Conservation (phyloP, 306 rosid genomes). For the Sphenostylis stenocarpa region DNA sequence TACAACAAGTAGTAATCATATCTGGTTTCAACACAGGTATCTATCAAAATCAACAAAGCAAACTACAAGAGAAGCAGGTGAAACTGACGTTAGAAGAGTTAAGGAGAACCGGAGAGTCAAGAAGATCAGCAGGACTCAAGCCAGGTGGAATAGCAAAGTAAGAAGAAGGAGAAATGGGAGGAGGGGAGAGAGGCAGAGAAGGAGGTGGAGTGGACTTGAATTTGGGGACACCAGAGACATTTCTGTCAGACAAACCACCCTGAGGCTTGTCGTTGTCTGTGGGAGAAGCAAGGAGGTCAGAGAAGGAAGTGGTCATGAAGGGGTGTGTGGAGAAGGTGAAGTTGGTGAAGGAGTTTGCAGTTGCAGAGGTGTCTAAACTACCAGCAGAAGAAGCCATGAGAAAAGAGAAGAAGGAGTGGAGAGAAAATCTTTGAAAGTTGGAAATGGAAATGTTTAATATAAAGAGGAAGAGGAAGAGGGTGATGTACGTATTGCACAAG, state of each 20-base stretch:
- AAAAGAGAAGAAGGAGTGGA: not conserved
- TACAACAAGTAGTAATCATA: not conserved
- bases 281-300: constrained; percentile 66
- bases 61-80: not conserved
- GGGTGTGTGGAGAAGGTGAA: constrained; percentile 76
- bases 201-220: constrained; percentile 92
- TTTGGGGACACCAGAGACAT: constrained; percentile 74
- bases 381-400: constrained; percentile 68
- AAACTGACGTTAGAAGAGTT: constrained; percentile 59
- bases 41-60: not conserved
- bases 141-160: constrained; percentile 83
- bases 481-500: constrained; percentile 51
- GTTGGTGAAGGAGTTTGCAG: constrained; percentile 53
- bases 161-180: constrained; percentile 72
- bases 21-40: not conserved
- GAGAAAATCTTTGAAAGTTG: constrained; percentile 13
- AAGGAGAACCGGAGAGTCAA: constrained; percentile 86
- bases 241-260: constrained; percentile 50
- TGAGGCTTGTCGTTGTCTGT: constrained; percentile 13
- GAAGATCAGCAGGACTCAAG: constrained; percentile 81
- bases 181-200: constrained; percentile 75
- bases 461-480: constrained; percentile 20
- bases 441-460: constrained; percentile 28
- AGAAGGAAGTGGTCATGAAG: constrained; percentile 66
- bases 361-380: constrained; percentile 67